phyloP scores from a whole-genome alignment of 345 rosid genomes.

The Moricandia moricandioides region DNA sequence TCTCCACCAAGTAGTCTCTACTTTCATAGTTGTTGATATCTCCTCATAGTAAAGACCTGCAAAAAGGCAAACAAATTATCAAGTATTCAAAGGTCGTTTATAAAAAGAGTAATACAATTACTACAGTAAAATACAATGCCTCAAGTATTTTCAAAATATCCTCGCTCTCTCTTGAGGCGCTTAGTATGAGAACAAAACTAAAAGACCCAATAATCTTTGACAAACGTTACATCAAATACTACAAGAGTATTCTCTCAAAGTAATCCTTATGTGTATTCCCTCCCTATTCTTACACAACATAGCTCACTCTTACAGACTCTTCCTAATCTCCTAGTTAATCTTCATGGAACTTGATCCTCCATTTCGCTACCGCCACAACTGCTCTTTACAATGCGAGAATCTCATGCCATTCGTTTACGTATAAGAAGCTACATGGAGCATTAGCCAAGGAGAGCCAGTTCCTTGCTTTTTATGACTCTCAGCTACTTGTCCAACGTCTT shows the following conservation, averaged over 20 bases:
- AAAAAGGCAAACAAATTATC: background rate
- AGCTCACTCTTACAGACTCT: background rate
- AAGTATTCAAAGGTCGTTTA: background rate
- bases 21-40: background rate
- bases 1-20: background rate
- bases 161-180: background rate
- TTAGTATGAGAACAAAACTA: background rate
- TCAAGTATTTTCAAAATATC: background rate
- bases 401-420: constrained; percentile 4
- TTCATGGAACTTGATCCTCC: background rate
- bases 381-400: constrained; percentile 23
- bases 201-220: background rate
- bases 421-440: constrained; percentile 11
- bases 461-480: constrained; percentile 22
- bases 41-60: background rate
- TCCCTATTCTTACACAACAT: background rate
- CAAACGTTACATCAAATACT: background rate
- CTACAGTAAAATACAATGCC: background rate
- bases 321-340: background rate
- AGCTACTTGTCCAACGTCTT: constrained; percentile 83
- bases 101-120: background rate
- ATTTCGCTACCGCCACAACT: background rate
- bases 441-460: constrained; percentile 16
- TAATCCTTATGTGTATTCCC: background rate
- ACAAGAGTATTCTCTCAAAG: background rate